These are phyloP conservation scores for Phaeosphaeriaceae sp. DNA, from an alignment of 2,329 filamentous ascomycete species.

Conservation along the genomic window DNA sequence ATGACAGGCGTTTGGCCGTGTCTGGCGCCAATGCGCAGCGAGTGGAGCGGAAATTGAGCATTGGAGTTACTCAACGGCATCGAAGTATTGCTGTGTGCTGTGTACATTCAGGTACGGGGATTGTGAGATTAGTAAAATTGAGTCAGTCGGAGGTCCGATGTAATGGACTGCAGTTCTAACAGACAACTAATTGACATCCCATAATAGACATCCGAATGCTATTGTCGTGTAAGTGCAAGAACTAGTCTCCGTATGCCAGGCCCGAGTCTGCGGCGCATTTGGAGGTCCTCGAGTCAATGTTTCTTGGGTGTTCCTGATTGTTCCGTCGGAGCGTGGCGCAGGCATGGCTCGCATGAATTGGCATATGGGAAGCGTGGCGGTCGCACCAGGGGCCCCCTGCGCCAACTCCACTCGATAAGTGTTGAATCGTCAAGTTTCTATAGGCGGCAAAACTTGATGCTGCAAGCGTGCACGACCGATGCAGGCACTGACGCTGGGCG, in stretches of 20 bases:
- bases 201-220: background rate
- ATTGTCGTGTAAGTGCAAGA: background rate
- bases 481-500: conserved; percentile 1
- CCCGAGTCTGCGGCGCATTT: background rate
- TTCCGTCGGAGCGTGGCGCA: conserved; percentile 4
- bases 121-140: background rate
- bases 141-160: background rate
- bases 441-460: background rate
- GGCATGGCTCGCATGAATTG: background rate
- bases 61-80: background rate
- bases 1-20: conserved; percentile 3
- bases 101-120: no score
- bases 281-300: background rate
- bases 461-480: background rate
- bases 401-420: background rate
- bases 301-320: conserved; percentile 5
- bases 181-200: background rate
- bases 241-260: background rate
- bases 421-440: background rate
- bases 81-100: no score
- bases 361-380: background rate
- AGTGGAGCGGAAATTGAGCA: background rate
- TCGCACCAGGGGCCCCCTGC: background rate
- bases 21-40: background rate
- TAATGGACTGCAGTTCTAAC: background rate